Percentiles rank a stretch among this genome's conserved stretches.
These are phyloP conservation scores for Ophiostoma pallidulum DNA, from an alignment of 2,329 filamentous ascomycete genomes.

Conservation along the genomic window DNA sequence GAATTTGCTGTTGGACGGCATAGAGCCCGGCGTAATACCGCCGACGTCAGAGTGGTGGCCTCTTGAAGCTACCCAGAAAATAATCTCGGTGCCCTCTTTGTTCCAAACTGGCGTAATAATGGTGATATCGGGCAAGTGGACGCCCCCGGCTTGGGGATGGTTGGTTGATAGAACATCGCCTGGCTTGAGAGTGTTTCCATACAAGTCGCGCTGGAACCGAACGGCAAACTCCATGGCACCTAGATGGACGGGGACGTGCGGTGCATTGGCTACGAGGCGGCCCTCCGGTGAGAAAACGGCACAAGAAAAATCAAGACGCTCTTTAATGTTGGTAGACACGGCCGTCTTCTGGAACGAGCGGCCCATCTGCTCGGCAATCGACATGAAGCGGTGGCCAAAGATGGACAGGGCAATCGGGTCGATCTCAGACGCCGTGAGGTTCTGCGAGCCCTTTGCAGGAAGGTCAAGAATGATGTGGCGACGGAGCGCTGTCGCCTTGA, in stretches of 20 bases:
- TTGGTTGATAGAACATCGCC: conserved; percentile 79
- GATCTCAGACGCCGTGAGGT: conserved; percentile 28
- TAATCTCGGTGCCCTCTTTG: conserved; percentile 51
- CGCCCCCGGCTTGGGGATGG: conserved; percentile 47
- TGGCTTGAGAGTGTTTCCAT: conserved; percentile 65
- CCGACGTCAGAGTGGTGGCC: conserved; percentile 81
- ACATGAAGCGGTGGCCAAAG: conserved; percentile 77
- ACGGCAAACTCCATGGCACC: conserved; percentile 79
- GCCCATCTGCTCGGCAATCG: conserved; percentile 79
- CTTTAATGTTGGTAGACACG: conserved; percentile 73
- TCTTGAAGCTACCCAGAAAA: conserved; percentile 73
- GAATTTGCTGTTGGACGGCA: conserved; percentile 64
- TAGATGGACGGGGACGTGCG: conserved; percentile 70
- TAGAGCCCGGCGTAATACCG: conserved; percentile 69
- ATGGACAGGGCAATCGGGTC: conserved; percentile 71
- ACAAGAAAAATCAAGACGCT: conserved; percentile 74
- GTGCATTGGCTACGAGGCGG: conserved; percentile 67
- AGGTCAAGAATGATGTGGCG: conserved; percentile 1
- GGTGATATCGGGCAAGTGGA: conserved; percentile 74
- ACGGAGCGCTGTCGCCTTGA: conserved; percentile 24
- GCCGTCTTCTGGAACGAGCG: conserved; percentile 70
- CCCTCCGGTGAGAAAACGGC: conserved; percentile 68
- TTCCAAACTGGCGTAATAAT: conserved; percentile 69
- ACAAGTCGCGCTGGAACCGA: conserved; percentile 66
- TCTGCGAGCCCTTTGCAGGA: background rate